Evolutionary conservation across 352 stramenopile genomes (phyloP).

Genomic region (Phytophthora europaea): DNA sequence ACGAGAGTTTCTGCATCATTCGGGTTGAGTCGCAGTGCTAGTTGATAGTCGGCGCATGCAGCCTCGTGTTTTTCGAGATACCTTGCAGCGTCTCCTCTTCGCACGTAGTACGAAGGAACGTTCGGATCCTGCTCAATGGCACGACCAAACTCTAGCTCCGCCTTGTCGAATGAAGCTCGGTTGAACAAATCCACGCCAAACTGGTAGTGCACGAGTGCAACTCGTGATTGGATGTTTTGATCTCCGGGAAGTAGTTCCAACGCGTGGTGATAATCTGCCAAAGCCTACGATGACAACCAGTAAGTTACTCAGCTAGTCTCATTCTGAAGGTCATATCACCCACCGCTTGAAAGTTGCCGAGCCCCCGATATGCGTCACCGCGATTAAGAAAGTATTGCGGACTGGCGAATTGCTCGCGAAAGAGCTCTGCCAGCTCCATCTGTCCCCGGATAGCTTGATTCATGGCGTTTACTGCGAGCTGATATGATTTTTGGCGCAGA

Average conservation of each 20-base stretch:
- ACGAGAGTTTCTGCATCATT: conserved; percentile 69
- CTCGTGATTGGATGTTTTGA: conserved; percentile 61
- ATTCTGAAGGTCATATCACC: conserved; percentile 5
- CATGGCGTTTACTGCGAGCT: conserved; percentile 83
- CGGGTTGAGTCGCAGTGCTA: conserved; percentile 62
- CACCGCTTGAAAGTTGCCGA: conserved; percentile 80
- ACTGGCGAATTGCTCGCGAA: conserved; percentile 54
- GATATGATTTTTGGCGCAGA: conserved; percentile 61
- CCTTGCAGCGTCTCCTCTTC: conserved; percentile 77
- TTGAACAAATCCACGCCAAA: conserved; percentile 89
- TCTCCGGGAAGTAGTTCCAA: conserved; percentile 67
- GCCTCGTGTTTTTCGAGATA: conserved; percentile 79
- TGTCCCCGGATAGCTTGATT: conserved; percentile 82
- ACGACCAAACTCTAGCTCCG: conserved; percentile 67
- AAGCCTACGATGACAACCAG: conserved; percentile 45
- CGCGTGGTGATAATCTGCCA: conserved; percentile 84
- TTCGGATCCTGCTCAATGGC: conserved; percentile 63
- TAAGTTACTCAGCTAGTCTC: not conserved
- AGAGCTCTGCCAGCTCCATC: conserved; percentile 54
- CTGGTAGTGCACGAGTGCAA: conserved; percentile 84
- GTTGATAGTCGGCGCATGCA: conserved; percentile 61
- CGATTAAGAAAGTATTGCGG: conserved; percentile 74
- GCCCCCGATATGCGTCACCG: conserved; percentile 77
- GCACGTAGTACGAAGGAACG: conserved; percentile 71
- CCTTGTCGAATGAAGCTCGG: conserved; percentile 72